Evolutionary conservation across 805 yeast genomes (phyloP).

Genomic region (Yamadazyma akitaensis): DNA sequence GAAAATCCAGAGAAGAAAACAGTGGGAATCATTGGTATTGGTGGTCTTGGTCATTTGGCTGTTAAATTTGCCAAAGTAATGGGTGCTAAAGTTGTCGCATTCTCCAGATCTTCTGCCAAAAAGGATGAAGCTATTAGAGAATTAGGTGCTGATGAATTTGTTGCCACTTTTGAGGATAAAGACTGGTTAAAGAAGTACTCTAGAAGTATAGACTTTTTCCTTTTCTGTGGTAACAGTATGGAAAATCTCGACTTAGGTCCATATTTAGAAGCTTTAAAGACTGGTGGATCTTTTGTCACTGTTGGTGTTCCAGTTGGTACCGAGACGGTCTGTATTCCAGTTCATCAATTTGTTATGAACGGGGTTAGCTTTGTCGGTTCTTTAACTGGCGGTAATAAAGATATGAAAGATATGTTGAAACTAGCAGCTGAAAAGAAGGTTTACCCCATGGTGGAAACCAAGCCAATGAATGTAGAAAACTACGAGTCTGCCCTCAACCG

Average conservation of each 20-base stretch:
- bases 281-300: constrained; percentile 21
- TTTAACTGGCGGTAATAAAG: constrained; percentile 30
- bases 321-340: constrained; percentile 20
- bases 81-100: constrained; percentile 57
- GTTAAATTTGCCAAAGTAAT: constrained; percentile 56
- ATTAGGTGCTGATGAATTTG: constrained; percentile 30
- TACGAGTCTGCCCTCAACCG: constrained; percentile 30
- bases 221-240: constrained; percentile 52
- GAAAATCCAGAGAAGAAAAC: constrained; percentile 14
- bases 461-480: constrained; percentile 32
- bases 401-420: constrained; percentile 35
- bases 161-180: constrained; percentile 51
- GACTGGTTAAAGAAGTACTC: constrained; percentile 34
- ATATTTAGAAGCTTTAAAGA: constrained; percentile 34
- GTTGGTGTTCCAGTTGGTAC: constrained; percentile 27
- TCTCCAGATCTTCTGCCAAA: constrained; percentile 42
- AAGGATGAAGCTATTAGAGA: constrained; percentile 29
- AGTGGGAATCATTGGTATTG: constrained; percentile 62
- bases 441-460: constrained; percentile 32
- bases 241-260: constrained; percentile 46
- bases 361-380: constrained; percentile 29
- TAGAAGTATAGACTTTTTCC: constrained; percentile 47
- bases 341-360: constrained; percentile 21
- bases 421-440: constrained; percentile 35
- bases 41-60: constrained; percentile 69